Conservation (phyloP, 2,329 filamentous ascomycete species). For the Aspergillus pseudotamarii region DNA sequence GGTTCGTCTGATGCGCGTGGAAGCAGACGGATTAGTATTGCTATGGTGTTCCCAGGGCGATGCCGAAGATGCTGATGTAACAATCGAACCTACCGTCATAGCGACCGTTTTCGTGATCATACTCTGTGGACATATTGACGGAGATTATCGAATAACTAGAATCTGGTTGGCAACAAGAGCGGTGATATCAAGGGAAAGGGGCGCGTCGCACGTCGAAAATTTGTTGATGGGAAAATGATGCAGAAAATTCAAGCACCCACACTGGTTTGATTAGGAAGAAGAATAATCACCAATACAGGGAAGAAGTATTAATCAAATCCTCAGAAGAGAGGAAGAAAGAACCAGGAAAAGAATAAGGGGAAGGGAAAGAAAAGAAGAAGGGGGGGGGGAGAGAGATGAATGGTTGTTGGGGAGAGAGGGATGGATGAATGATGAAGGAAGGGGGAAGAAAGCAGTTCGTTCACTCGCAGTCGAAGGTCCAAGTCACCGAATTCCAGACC, state of each 20-base stretch:
- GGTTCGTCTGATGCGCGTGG: conserved; percentile 53
- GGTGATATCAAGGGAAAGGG: conserved; percentile 2
- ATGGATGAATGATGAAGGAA: conserved; percentile 24
- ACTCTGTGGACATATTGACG: conserved; percentile 54
- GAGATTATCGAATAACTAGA: conserved; percentile 21
- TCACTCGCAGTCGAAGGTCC: neutral
- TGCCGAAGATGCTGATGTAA: conserved; percentile 14
- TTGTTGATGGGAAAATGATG: conserved; percentile 10
- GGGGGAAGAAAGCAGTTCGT: conserved; percentile 11
- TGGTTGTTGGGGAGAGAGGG: neutral
- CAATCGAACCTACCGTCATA: conserved; percentile 61
- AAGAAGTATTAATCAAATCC: neutral
- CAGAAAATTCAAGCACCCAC: conserved; percentile 24
- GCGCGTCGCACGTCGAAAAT: conserved; percentile 15
- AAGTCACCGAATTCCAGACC: conserved; percentile 3
- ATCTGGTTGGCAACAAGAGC: conserved; percentile 24
- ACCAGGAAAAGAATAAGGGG: neutral
- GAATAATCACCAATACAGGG: conserved; percentile 1
- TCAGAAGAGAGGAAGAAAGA: neutral
- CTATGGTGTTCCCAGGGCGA: conserved; percentile 9
- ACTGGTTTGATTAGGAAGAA: conserved; percentile 3
- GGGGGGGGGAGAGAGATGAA: conserved; percentile 14
- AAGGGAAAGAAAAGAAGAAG: conserved; percentile 10
- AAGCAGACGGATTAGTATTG: conserved; percentile 19
- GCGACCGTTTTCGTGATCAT: conserved; percentile 66